phyloP scores from a whole-genome alignment of 108 stramenopile species.

The Nitzschia sp. region DNA sequence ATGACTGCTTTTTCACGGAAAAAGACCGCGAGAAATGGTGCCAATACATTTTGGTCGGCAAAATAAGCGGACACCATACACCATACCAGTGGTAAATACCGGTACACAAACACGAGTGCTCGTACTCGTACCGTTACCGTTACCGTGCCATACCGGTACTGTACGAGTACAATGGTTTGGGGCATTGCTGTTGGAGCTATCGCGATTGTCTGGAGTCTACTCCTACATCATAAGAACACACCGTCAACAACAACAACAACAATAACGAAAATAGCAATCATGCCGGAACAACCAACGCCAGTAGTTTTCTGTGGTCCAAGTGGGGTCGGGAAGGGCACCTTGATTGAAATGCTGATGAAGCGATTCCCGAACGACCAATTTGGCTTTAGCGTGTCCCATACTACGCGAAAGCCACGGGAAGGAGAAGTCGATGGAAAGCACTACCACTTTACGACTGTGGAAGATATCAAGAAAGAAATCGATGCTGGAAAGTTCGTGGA shows the following conservation, averaged over 20 bases:
- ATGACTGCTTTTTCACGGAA: not conserved
- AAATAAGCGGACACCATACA: too few relatives aligned
- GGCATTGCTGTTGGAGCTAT: not conserved
- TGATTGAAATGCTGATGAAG: slow-evolving; percentile 78
- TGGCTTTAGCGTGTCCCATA: slow-evolving; percentile 93
- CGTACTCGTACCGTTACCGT: too few relatives aligned
- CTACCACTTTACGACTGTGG: slow-evolving; percentile 90
- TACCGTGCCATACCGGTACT: too few relatives aligned
- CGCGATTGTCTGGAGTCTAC: not conserved
- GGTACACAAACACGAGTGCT: too few relatives aligned
- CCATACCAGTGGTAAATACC: too few relatives aligned
- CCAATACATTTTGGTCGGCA: too few relatives aligned
- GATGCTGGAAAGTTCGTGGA: slow-evolving; percentile 79
- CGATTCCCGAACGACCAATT: slow-evolving; percentile 64
- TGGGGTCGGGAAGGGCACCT: slow-evolving; percentile 58
- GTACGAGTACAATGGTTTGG: too few relatives aligned
- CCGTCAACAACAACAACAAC: not conserved
- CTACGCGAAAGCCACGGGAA: slow-evolving; percentile 88
- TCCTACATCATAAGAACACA: not conserved
- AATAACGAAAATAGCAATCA: slow-evolving; percentile 1
- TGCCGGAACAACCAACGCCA: slow-evolving; percentile 34
- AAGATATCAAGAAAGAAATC: slow-evolving; percentile 85
- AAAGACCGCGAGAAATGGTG: not conserved
- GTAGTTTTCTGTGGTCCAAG: slow-evolving; percentile 63
- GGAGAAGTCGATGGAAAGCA: slow-evolving; percentile 88